A percentile compares a stretch with the other conserved stretches of the same genome.
Conservation (phyloP, 1,284 basidiomycete genomes). For the Pterula multifida region DNA sequence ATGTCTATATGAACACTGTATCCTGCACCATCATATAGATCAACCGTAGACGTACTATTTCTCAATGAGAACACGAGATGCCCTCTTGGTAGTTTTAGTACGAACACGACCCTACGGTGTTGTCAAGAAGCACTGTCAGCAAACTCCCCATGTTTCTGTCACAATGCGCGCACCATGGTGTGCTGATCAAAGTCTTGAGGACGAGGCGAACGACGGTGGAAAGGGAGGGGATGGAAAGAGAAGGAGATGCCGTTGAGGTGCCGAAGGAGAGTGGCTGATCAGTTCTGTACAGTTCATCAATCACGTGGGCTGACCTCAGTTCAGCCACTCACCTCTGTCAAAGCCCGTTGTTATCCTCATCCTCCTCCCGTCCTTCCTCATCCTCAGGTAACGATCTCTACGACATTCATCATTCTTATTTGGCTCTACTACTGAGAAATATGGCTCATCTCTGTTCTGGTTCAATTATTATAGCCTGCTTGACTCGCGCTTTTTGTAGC, state of each 20-base stretch:
- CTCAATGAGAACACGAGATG: slow-evolving; percentile 98
- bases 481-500: slow-evolving; percentile 72
- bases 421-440: not conserved
- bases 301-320: not conserved
- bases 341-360: not conserved
- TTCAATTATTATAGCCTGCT: slow-evolving; percentile 31
- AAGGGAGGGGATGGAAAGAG: not conserved
- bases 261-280: not conserved
- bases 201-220: slow-evolving; percentile 9
- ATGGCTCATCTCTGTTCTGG: slow-evolving; percentile 10
- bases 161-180: not conserved
- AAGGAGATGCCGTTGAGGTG: not conserved
- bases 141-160: not conserved
- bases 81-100: slow-evolving; percentile 99
- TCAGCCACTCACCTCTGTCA: not conserved
- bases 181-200: slow-evolving; percentile 7
- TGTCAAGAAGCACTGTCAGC: not conserved
- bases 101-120: slow-evolving; percentile 87
- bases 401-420: not conserved
- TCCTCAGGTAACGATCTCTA: slow-evolving; percentile 3
- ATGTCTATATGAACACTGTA: slow-evolving; percentile 8
- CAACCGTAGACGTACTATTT: slow-evolving; percentile 73
- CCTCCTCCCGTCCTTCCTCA: not conserved
- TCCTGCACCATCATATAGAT: slow-evolving; percentile 9
- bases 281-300: not conserved